These are phyloP conservation scores for Scutellaria galericulata DNA, from an alignment of 257 asterid species.

Conservation along the genomic window DNA sequence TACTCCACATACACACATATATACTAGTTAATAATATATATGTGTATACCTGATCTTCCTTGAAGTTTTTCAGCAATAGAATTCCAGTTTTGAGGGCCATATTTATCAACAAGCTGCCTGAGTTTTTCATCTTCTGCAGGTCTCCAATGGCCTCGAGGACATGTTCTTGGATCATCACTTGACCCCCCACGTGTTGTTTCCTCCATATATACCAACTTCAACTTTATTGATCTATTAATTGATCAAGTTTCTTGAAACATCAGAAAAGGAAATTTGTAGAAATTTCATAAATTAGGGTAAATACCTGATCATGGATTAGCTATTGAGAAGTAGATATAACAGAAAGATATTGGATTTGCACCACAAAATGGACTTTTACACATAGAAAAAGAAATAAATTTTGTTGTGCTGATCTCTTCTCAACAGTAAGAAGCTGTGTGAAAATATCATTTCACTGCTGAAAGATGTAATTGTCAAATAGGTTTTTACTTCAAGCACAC, in stretches of 20 bases:
- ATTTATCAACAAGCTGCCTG: slow-evolving; percentile 73
- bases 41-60: slow-evolving; percentile 86
- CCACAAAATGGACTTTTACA: slow-evolving; percentile 58
- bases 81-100: slow-evolving; percentile 97
- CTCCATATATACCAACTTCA: slow-evolving; percentile 39
- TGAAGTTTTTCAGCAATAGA: slow-evolving; percentile 94
- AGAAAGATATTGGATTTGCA: slow-evolving; percentile 54
- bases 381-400: slow-evolving; percentile 15
- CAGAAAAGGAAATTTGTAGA: slow-evolving; percentile 18
- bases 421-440: slow-evolving; percentile 25
- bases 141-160: slow-evolving; percentile 95
- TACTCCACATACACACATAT: not conserved
- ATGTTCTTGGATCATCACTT: slow-evolving; percentile 58
- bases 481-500: slow-evolving; percentile 28
- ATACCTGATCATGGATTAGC: not conserved
- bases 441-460: slow-evolving; percentile 8
- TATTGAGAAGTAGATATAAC: slow-evolving; percentile 32
- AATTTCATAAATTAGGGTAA: slow-evolving; percentile 9
- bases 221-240: not conserved
- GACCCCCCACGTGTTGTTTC: slow-evolving; percentile 49
- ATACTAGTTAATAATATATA: not conserved
- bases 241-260: not conserved
- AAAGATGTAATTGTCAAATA: slow-evolving; percentile 21
- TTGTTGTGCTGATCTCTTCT: slow-evolving; percentile 42
- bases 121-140: slow-evolving; percentile 92